phyloP scores from a whole-genome alignment of 495 filamentous ascomycete species.

The Elasticomyces elasticus region DNA sequence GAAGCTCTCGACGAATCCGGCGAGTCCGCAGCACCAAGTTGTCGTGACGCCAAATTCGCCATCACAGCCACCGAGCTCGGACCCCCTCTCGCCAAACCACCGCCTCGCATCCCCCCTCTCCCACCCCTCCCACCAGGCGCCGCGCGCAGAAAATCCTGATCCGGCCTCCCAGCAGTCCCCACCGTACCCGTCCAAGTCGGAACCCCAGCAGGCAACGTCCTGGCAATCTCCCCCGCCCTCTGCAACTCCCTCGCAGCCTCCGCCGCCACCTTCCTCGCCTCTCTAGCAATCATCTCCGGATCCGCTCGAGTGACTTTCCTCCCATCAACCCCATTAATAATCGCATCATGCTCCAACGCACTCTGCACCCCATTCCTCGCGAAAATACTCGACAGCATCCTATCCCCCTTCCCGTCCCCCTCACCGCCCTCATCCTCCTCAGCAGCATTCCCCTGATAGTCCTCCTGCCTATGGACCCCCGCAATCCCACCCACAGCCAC shows the following conservation, averaged over 20 bases:
- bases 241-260: slow-evolving; percentile 65
- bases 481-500: slow-evolving; percentile 29
- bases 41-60: slow-evolving; percentile 25
- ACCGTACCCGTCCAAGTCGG: slow-evolving; percentile 89
- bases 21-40: slow-evolving; percentile 2
- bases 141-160: slow-evolving; percentile 19
- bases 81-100: slow-evolving; percentile 20
- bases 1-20: not conserved
- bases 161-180: slow-evolving; percentile 58
- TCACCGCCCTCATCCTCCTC: not conserved
- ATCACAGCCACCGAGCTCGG: slow-evolving; percentile 27
- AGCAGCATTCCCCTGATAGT: slow-evolving; percentile 24
- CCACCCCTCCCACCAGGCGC: slow-evolving; percentile 10
- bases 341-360: slow-evolving; percentile 78
- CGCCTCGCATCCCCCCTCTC: slow-evolving; percentile 11
- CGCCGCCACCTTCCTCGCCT: slow-evolving; percentile 69
- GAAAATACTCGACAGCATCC: slow-evolving; percentile 80
- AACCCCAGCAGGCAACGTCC: slow-evolving; percentile 63
- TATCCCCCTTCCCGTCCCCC: slow-evolving; percentile 40
- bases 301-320: slow-evolving; percentile 56
- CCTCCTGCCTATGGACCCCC: slow-evolving; percentile 44
- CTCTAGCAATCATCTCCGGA: slow-evolving; percentile 62
- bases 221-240: slow-evolving; percentile 60
- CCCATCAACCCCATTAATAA: slow-evolving; percentile 47
- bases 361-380: slow-evolving; percentile 72